A percentile compares a stretch with the other conserved stretches of the same genome.
Conservation (phyloP, 1,284 basidiomycete species). For the Stygiomarasmius scandens region DNA sequence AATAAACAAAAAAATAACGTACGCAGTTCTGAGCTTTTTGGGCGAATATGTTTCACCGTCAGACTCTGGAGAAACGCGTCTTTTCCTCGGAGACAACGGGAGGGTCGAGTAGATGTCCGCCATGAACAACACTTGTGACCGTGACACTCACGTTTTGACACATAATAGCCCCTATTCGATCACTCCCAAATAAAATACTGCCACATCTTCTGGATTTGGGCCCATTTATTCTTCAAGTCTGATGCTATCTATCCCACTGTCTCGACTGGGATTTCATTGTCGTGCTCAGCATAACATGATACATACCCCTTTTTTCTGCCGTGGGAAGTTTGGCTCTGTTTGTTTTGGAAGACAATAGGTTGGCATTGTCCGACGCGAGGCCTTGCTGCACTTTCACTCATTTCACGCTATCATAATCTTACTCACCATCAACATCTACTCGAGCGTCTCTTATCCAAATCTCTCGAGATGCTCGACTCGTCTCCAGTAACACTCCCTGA, state of each 20-base stretch:
- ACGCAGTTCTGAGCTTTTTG: slow-evolving; percentile 45
- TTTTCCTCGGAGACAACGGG: slow-evolving; percentile 67
- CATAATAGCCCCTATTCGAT: too few relatives aligned
- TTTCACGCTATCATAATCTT: not conserved
- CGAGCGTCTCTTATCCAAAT: not conserved
- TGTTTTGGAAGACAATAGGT: not conserved
- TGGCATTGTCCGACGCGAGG: not conserved
- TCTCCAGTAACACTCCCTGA: slow-evolving; percentile 2
- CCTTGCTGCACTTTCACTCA: not conserved
- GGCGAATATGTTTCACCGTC: not conserved
- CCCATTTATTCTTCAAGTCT: too few relatives aligned
- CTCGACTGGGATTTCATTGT: too few relatives aligned
- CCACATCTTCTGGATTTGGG: too few relatives aligned
- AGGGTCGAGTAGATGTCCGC: slow-evolving; percentile 64
- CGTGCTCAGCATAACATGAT: too few relatives aligned
- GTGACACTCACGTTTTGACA: too few relatives aligned
- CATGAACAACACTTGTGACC: slow-evolving; percentile 38
- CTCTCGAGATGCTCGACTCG: not conserved
- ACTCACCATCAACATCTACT: not conserved
- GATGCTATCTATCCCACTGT: too few relatives aligned
- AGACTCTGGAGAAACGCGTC: slow-evolving; percentile 54
- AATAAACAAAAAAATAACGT: slow-evolving; percentile 28
- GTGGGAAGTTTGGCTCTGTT: too few relatives aligned
- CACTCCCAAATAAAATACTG: too few relatives aligned
- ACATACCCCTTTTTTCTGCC: too few relatives aligned